Evolutionary conservation across 768 basidiomycete species (phyloP).

Genomic region (Lyophyllum semitale): DNA sequence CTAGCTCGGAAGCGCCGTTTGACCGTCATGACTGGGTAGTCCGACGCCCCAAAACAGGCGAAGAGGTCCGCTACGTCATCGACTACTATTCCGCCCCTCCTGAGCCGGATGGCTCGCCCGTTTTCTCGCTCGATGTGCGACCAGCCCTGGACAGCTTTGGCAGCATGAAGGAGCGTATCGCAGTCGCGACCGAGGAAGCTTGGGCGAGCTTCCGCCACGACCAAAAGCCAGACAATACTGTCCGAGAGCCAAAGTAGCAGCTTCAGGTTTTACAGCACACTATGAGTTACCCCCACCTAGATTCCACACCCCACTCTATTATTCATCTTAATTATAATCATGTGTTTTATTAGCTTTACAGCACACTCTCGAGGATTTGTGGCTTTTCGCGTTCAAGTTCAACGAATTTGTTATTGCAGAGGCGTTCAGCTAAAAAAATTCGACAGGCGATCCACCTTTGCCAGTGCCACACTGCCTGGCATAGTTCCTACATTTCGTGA

Average conservation of each 20-base stretch:
- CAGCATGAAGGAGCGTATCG: slow-evolving; percentile 74
- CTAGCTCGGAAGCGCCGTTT: slow-evolving; percentile 89
- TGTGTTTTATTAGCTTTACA: not conserved
- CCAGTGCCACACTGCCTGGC: too few relatives aligned
- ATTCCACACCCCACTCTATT: not conserved
- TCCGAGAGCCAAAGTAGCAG: slow-evolving; percentile 16
- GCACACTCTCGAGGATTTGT: too few relatives aligned
- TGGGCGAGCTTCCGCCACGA: slow-evolving; percentile 54
- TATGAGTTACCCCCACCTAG: not conserved
- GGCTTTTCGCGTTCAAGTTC: too few relatives aligned
- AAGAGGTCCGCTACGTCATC: slow-evolving; percentile 93
- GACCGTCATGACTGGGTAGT: slow-evolving; percentile 99
- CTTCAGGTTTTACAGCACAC: not conserved
- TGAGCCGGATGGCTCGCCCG: slow-evolving; percentile 88
- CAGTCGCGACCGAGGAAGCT: slow-evolving; percentile 65
- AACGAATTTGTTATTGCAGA: too few relatives aligned
- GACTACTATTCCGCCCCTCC: slow-evolving; percentile 97
- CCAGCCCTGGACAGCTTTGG: slow-evolving; percentile 88
- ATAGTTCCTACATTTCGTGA: too few relatives aligned
- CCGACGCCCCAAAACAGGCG: slow-evolving; percentile 73
- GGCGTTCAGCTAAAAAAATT: too few relatives aligned
- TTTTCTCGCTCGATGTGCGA: slow-evolving; percentile 93
- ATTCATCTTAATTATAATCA: not conserved
- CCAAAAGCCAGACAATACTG: slow-evolving; percentile 22
- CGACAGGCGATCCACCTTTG: too few relatives aligned